Evolutionary conservation across 2,329 filamentous ascomycete species (phyloP), one percentile per base, ranked within the genome.

Genomic region (Fusarium pilosicola): DNA sequence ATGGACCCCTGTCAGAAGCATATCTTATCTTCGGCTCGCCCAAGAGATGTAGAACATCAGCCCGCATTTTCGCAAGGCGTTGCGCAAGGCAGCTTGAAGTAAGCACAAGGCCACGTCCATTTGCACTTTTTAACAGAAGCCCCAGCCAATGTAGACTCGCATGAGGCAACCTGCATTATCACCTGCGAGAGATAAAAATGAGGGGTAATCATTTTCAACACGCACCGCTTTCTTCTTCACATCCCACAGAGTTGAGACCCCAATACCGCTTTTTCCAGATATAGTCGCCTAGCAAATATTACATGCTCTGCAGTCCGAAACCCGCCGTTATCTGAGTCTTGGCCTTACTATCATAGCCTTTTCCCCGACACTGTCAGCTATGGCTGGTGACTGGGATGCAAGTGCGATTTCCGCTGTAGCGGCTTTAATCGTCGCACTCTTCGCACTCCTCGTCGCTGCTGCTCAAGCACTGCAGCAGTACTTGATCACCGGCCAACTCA

Each of bases 261-360:
- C 26, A 6, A 28, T 20, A 24, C 24, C 24, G 24, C 24, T 24
- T 24, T 24, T 24, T 24, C 24, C 24, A 24, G 24, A 24, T 24
- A 24, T 24, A 24, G 24, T 24, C 24, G 24, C 24, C 24, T 24
- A 24, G 24, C 24, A 24, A 24, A 24, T 24, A 4, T 24, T 24
- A 24, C 24, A 24, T 24, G 24, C 24, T 24, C 24, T 24, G 24
- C 24, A 15, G 6, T 17, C 15, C 17, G 1, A 2, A 38, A 38
- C 2, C 7, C 32, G 20, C 11, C 1, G 2, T 14, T 1, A 36
- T 11, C n/a, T 2, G 0, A 10, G 20, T 13, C 9, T 3, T 14
- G 7, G 17, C 12, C 8, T 14, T 0, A 11, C 2, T 34, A n/a
- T 10, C 15, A 4, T 13, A n/a, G 3, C 9, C 10, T 20, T 20